Conservation (phyloP, 2,329 filamentous ascomycete genomes). For the Claviceps sp. region DNA sequence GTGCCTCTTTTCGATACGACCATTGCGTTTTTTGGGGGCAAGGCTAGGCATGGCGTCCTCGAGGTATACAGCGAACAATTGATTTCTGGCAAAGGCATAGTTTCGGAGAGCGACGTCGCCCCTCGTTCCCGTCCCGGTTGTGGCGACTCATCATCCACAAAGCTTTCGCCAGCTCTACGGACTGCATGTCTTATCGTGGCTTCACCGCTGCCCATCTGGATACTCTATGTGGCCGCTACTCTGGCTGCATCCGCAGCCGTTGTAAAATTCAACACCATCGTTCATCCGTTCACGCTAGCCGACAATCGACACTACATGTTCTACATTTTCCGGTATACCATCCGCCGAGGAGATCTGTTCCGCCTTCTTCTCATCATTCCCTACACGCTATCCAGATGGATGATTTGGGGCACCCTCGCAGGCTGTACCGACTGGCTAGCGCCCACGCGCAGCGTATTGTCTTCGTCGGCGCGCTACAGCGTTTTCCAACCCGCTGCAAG, state of each 20-base stretch:
- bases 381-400: slow-evolving; percentile 60
- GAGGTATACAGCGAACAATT: not conserved
- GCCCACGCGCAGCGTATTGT: slow-evolving; percentile 1
- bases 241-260: slow-evolving; percentile 27
- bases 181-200: slow-evolving; percentile 12
- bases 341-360: slow-evolving; percentile 49
- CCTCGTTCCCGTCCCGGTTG: not conserved
- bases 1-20: slow-evolving; percentile 22
- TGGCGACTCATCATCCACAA: not conserved
- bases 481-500: slow-evolving; percentile 9
- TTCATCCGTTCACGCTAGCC: slow-evolving; percentile 90
- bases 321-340: slow-evolving; percentile 79
- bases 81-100: not conserved
- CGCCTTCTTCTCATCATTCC: slow-evolving; percentile 55
- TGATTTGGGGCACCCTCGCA: slow-evolving; percentile 51
- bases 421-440: slow-evolving; percentile 20
- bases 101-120: not conserved
- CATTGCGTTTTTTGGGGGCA: not conserved
- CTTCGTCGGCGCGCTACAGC: not conserved
- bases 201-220: slow-evolving; percentile 21
- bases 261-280: slow-evolving; percentile 75
- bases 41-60: not conserved
- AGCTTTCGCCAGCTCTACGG: slow-evolving; percentile 6
- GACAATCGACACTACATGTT: slow-evolving; percentile 98
- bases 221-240: slow-evolving; percentile 22